Base-by-base conservation (phyloP, 2,329 filamentous ascomycete genomes). In the Diaporthe sp. region DNA sequence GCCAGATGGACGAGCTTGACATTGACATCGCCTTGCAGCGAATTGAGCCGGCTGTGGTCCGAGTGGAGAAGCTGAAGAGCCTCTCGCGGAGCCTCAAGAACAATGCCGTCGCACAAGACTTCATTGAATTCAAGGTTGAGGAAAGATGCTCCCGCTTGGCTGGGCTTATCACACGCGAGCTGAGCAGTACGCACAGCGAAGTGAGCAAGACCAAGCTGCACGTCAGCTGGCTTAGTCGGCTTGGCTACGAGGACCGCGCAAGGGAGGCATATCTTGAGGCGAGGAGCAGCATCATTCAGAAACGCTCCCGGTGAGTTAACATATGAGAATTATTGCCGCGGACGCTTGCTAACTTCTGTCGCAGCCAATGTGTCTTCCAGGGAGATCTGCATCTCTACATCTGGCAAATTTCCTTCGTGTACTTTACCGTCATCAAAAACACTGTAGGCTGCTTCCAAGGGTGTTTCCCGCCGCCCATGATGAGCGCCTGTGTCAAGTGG, bases 401-500 rank as follows among this genome's bases (percentile, higher is more conserved):
- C 79, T 98, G 96, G 89, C 95, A 98, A 82, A 89, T 98, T 63
- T 97, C 96, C 2, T 98, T 95, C 84, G 95, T 98, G 75, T 98
- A 98, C 84, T 99, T 99, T 85, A 95, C 93, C 72, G 90, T 98
- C 78, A 96, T 99, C 82, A 93, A 95, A 80, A 98, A 98, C 85
- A 98, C 97, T 0, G 94, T 98, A 76, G 90, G 91, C 81, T 96
- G 94, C 81, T 98, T 97, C 84, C 95, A 98, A 82, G 87, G 88
- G 72, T 98, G 95, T 83, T 98, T 98, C 82, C 93, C 95, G 15
- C 90, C 94, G 37, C 88, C 92, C 20, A 95, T 97, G 87, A 97
- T 97, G 90, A 98, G 95, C 81, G 95, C 96, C 0, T 98, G 95
- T 80, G 96, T 99, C 80, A 97, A 96, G 82, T 99, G 97, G 97